Conservation (phyloP, 169 alveolate genomes). For the Perkinsus marinus region DNA sequence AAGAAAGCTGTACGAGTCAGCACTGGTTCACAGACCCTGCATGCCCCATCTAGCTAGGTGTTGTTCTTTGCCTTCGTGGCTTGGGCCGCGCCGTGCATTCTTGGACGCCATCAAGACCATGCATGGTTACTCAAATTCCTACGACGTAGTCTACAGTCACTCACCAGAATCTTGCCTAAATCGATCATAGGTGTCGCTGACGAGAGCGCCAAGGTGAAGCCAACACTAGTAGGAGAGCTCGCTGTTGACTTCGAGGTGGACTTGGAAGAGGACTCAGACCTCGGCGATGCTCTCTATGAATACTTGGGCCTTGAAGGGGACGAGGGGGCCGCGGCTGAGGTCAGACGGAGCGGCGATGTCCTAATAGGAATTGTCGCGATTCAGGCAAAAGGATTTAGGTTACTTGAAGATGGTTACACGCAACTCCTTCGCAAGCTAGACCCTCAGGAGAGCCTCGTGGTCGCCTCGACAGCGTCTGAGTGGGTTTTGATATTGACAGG, state of each 20-base stretch:
- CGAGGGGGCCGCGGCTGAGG: background rate
- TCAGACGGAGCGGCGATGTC: background rate
- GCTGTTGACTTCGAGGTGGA: background rate
- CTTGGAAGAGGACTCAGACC: background rate
- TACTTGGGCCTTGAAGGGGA: background rate
- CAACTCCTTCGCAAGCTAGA: background rate
- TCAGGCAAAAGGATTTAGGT: background rate
- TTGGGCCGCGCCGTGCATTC: background rate
- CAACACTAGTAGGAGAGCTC: background rate
- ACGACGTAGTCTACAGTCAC: background rate
- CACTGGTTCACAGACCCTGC: background rate
- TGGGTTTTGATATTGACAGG: background rate
- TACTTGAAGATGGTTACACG: background rate
- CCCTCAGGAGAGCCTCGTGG: background rate
- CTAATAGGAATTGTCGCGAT: background rate
- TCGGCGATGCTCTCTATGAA: background rate
- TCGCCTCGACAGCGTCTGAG: background rate
- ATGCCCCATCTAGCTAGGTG: background rate
- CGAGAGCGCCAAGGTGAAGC: background rate
- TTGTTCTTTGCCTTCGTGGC: background rate
- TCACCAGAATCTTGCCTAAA: too few relatives aligned
- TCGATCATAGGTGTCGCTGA: background rate
- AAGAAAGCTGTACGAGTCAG: background rate
- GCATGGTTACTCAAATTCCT: background rate
- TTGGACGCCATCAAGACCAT: background rate